These are phyloP conservation scores for Teunomyces stri DNA, from an alignment of 805 yeast genomes.

Conservation along the genomic window DNA sequence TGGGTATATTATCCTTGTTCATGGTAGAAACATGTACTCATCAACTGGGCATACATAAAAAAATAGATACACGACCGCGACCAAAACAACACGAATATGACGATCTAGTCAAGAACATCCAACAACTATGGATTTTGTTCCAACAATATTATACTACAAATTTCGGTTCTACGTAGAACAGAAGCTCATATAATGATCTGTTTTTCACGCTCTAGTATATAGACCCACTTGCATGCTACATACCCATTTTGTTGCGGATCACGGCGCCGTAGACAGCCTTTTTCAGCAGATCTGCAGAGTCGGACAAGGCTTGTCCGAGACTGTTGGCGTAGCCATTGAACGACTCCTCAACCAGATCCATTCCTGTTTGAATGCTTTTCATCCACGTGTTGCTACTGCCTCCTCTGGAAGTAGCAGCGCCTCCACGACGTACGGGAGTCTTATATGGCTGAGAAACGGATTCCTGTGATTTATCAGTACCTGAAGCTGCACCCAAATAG, in stretches of 20 bases:
- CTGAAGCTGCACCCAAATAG: constrained; percentile 6
- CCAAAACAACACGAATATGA: neutral
- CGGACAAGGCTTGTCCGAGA: constrained; percentile 53
- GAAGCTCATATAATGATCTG: neutral
- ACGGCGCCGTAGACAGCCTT: constrained; percentile 51
- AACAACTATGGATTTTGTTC: no score
- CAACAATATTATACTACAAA: no score
- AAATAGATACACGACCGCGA: neutral
- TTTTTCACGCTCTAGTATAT: no score
- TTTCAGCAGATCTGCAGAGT: constrained; percentile 48
- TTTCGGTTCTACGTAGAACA: no score
- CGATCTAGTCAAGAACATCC: no score
- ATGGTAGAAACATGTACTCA: neutral
- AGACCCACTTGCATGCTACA: constrained; percentile 21
- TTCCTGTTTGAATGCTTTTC: constrained; percentile 49
- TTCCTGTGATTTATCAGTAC: constrained; percentile 8
- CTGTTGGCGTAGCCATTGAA: constrained; percentile 57
- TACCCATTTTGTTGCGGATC: constrained; percentile 52
- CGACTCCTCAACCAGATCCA: constrained; percentile 53
- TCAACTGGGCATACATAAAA: no score
- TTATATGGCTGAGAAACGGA: constrained; percentile 32
- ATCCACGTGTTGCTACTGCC: constrained; percentile 40
- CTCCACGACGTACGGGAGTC: constrained; percentile 45
- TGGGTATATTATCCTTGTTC: constrained; percentile 5
- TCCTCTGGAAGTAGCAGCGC: constrained; percentile 24